Evolutionary conservation across 2,329 filamentous ascomycete genomes (phyloP), one percentile per base, ranked within the genome.

Genomic region (Acrodontium crateriforme): DNA sequence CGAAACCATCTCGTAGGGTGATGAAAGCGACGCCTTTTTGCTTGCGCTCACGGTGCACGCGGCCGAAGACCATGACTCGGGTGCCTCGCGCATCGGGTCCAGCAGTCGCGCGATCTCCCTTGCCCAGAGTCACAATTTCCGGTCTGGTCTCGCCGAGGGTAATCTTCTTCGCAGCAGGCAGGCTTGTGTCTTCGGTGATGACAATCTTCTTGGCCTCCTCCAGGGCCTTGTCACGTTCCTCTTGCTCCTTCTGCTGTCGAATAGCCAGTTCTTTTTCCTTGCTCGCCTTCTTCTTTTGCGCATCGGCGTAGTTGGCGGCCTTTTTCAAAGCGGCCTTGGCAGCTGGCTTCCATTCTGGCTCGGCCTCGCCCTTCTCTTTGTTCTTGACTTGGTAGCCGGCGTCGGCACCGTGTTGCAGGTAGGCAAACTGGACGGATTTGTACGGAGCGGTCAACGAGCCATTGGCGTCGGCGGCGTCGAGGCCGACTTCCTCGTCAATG

Each of bases 1-100:
- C 81, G 47, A 85, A 81, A 33, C 85, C 85, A 50, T 91, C 82
- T 38, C 75, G 67, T 38, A 93, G 62, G n/a, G 78, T 87, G 49
- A 93, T 66, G 58, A 93, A 94, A 31, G 83, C 75, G 39, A 82
- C 71, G 49, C 81, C 76, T 58, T 87, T 89, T 59, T 93, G 85
- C 36, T 70, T 66, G 36, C 82, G 71, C 53, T 85, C 61, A 34
- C 81, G 72, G 58, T 92, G 82, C 30, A 93, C 81, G 41, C 84
- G 71, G 30, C 85, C 85, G 39, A 76, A 70, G 13, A 93, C 79
- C 42, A 75, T 73, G 33, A 92, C 80, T 29, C 83, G 69, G 23
- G 75, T 75, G 38, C 80, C 82, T 54, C 71, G 69, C n/a, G n/a
- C n/a, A 36, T 59, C 60, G 18, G 62, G 52, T 50, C 63, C 55